These are phyloP conservation scores for Mollisiaceae sp. DNA, from an alignment of 2,329 filamentous ascomycete species.

Conservation along the genomic window DNA sequence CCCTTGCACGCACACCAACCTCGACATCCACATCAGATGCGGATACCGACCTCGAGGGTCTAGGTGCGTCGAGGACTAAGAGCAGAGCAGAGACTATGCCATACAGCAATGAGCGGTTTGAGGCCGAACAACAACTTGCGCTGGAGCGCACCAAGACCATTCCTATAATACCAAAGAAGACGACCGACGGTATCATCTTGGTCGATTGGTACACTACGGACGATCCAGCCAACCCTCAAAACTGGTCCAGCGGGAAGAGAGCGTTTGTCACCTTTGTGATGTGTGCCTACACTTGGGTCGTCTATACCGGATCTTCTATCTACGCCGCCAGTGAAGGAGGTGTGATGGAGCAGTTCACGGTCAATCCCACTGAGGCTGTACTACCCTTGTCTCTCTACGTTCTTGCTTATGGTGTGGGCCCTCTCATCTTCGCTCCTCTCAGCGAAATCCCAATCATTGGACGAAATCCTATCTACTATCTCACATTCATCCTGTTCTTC, in stretches of 20 bases:
- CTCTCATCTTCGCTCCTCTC: constrained; percentile 67
- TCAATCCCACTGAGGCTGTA: constrained; percentile 54
- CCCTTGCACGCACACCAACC: constrained; percentile 1
- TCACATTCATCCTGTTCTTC: constrained; percentile 67
- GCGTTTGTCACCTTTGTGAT: constrained; percentile 50
- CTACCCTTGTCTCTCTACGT: constrained; percentile 66
- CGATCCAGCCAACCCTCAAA: constrained; percentile 16
- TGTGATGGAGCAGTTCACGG: constrained; percentile 58
- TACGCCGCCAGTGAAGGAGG: constrained; percentile 52
- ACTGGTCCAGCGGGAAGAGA: constrained; percentile 13
- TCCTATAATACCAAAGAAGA: constrained; percentile 16
- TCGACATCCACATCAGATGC: constrained; percentile 1
- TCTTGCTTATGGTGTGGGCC: constrained; percentile 64
- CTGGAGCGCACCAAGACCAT: constrained; percentile 18
- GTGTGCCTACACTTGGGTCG: constrained; percentile 61
- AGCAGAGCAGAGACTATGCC: constrained; percentile 18
- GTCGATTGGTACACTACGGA: constrained; percentile 58
- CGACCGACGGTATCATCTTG: constrained; percentile 44
- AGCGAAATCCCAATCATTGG: constrained; percentile 69
- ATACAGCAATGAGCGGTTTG: constrained; percentile 21
- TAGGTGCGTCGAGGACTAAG: constrained; percentile 7
- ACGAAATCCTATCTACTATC: constrained; percentile 68
- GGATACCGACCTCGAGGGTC: constrained; percentile 17
- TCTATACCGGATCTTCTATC: constrained; percentile 55
- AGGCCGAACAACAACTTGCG: constrained; percentile 13